These are phyloP conservation scores for Xerocomus amazonicus DNA, from an alignment of 1,284 basidiomycete species.

Conservation along the genomic window DNA sequence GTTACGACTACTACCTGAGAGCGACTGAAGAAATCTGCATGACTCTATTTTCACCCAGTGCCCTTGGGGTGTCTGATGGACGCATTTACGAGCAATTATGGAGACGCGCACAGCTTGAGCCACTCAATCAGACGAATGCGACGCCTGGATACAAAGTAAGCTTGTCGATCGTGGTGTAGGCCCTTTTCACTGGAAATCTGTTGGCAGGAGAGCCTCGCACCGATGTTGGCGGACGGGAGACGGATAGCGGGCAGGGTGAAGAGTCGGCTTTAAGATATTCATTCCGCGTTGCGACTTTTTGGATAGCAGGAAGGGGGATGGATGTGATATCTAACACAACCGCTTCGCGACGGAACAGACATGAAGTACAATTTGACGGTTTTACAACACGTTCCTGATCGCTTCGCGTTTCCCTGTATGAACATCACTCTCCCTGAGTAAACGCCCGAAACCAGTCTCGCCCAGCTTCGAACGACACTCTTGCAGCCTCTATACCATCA, in stretches of 20 bases:
- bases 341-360: too few relatives aligned
- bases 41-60: conserved; percentile 35
- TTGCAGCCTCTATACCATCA: conserved; percentile 57
- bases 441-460: conserved; percentile 46
- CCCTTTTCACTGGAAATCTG: not conserved
- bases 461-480: conserved; percentile 49
- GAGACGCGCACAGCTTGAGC: conserved; percentile 60
- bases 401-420: not conserved
- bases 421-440: conserved; percentile 1
- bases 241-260: conserved; percentile 12
- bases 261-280: conserved; percentile 21
- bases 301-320: too few relatives aligned
- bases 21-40: not conserved
- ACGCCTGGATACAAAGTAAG: conserved; percentile 54
- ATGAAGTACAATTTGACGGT: too few relatives aligned
- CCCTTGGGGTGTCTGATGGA: conserved; percentile 64
- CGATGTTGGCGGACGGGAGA: conserved; percentile 28
- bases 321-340: too few relatives aligned
- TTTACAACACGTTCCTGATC: not conserved
- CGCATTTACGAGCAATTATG: conserved; percentile 68
- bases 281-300: too few relatives aligned
- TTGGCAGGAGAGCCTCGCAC: conserved; percentile 24
- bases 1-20: not conserved
- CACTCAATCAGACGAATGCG: conserved; percentile 54
- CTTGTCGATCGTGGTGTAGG: not conserved